These are phyloP conservation scores for Royoungia palumana DNA, from an alignment of 768 basidiomycete species.

Conservation along the genomic window DNA sequence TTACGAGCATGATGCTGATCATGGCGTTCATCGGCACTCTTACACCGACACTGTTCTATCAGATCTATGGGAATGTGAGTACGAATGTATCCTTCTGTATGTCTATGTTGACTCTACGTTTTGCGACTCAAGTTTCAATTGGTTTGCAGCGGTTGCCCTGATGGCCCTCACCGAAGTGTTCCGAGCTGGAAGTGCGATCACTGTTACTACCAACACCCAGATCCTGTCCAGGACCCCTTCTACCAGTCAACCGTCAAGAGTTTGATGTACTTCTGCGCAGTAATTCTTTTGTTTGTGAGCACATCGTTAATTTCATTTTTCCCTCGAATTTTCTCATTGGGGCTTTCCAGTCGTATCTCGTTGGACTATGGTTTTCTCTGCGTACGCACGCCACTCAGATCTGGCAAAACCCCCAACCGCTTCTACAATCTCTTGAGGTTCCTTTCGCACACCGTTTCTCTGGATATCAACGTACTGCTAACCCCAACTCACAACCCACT, in stretches of 20 bases:
- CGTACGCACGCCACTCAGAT: slow-evolving; percentile 97
- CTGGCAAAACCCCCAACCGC: slow-evolving; percentile 95
- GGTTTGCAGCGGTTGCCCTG: slow-evolving; percentile 78
- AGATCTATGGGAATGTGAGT: slow-evolving; percentile 94
- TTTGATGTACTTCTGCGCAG: slow-evolving; percentile 96
- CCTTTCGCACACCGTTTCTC: slow-evolving; percentile 53
- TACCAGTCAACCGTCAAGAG: slow-evolving; percentile 93
- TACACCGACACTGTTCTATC: slow-evolving; percentile 95
- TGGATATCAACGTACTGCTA: slow-evolving; percentile 54
- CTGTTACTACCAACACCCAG: slow-evolving; percentile 93
- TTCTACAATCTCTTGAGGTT: slow-evolving; percentile 66
- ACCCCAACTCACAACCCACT: slow-evolving; percentile 10
- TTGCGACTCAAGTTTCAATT: slow-evolving; percentile 67
- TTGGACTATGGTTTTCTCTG: slow-evolving; percentile 98
- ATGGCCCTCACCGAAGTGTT: slow-evolving; percentile 15
- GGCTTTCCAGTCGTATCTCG: slow-evolving; percentile 76
- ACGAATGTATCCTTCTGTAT: background rate
- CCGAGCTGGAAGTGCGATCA: slow-evolving; percentile 80
- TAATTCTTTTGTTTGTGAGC: slow-evolving; percentile 84
- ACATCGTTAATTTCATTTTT: background rate
- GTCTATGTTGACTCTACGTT: slow-evolving; percentile 14
- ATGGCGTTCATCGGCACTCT: slow-evolving; percentile 99
- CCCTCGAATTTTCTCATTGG: slow-evolving; percentile 4
- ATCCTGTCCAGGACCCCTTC: slow-evolving; percentile 91
- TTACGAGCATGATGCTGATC: slow-evolving; percentile 99